Conservation (phyloP, 2,329 filamentous ascomycete species). For the Colletotrichum limetticola region DNA sequence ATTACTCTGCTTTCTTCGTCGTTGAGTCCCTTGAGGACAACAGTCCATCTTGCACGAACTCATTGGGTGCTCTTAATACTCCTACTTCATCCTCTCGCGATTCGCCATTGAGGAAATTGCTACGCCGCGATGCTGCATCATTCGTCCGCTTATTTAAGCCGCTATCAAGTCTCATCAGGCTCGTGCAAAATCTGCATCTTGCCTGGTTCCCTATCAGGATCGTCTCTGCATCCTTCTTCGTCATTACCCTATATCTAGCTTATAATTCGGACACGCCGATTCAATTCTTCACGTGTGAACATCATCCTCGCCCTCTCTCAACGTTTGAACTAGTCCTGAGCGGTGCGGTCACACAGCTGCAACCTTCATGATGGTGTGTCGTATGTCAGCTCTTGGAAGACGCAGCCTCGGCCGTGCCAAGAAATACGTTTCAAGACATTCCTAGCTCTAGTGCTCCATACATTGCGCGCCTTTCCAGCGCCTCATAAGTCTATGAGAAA, state of each 20-base stretch:
- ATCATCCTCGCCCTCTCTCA: neutral
- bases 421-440: neutral
- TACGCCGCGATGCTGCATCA: conserved; percentile 1
- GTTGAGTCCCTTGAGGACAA: neutral
- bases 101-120: neutral
- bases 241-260: neutral
- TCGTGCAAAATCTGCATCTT: neutral
- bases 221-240: neutral
- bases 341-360: neutral
- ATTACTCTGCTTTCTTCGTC: neutral
- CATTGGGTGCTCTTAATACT: neutral
- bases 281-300: neutral
- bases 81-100: neutral
- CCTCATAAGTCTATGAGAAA: neutral
- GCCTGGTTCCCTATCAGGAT: neutral
- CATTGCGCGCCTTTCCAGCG: neutral
- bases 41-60: neutral
- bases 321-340: neutral
- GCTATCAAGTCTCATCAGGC: neutral
- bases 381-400: neutral
- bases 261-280: neutral
- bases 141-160: neutral
- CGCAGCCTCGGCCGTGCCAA: neutral
- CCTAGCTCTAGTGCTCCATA: neutral
- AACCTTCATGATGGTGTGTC: neutral